Evolutionary conservation across 2,329 filamentous ascomycete genomes (phyloP), one percentile per base, ranked within the genome.

Genomic region (Aspergillus sp.): DNA sequence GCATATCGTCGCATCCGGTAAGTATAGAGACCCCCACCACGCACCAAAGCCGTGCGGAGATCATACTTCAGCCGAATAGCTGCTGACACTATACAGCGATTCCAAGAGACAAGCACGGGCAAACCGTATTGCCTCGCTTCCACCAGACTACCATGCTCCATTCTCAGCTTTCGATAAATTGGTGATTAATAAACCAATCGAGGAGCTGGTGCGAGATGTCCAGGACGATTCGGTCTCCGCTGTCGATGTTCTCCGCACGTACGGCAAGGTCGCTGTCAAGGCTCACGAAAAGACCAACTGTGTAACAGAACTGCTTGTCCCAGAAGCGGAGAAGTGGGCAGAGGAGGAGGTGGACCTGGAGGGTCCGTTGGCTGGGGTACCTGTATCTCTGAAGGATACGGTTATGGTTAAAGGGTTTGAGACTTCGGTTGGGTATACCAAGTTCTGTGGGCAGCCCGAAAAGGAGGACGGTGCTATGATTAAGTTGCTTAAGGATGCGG

Each of bases 271-370:
- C 17, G 86, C 90, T 0, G 65, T 95, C 45, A 85, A 83, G 61
- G 90, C 89, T 1, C 91, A 96, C 32, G 78, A 84, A 53, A 85
- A 85, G 69, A 95, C 90, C 2, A 96, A 96, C 66, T 94, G 88
- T 62, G 71, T 94, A 10, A 96, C 91, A 0, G 90, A 96, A 69
- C 74, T 96, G 48, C 80, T 96, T 72, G 78, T 96, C 33, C 76
- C 81, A 0, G 84, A 85, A 47, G 88, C 89, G 0, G 88, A 95
- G 68, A 69, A 74, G 46, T 95, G 89, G 88, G 65, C 74, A 12
- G 69, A 76, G 23, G 74, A 73, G 19, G 72, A 77, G 12, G 70
- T 84, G 63, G 90, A 95, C 63, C 70, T 91, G 27, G 80, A 86
- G 59, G 90, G 90, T 0, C 88, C 90, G 1, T 71, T 96, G 27